phyloP scores from a whole-genome alignment of 2,329 filamentous ascomycete species.

The Aspergillus pseudonomiae region DNA sequence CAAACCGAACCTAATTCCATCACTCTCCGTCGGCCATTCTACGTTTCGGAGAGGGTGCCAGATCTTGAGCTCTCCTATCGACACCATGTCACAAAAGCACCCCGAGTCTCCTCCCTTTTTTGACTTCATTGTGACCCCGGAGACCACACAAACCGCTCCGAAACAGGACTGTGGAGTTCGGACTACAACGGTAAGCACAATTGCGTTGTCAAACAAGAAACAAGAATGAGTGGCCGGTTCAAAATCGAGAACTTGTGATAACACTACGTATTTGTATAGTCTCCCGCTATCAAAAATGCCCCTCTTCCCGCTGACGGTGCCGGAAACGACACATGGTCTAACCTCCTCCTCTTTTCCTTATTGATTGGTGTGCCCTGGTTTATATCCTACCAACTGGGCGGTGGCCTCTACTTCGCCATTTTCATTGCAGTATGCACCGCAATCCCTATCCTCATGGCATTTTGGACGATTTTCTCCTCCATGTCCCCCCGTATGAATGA shows the following conservation, averaged over 20 bases:
- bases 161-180: background rate
- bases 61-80: background rate
- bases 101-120: background rate
- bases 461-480: constrained; percentile 79
- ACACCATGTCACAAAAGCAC: background rate
- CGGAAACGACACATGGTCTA: constrained; percentile 85
- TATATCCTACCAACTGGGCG: constrained; percentile 78
- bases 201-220: background rate
- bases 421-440: constrained; percentile 81
- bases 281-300: constrained; percentile 87
- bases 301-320: constrained; percentile 88
- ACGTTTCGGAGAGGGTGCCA: background rate
- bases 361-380: constrained; percentile 75
- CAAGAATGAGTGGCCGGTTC: background rate
- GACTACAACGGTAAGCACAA: background rate
- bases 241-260: background rate
- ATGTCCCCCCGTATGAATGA: constrained; percentile 89
- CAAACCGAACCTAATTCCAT: background rate
- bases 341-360: constrained; percentile 71
- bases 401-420: constrained; percentile 82
- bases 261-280: constrained; percentile 55
- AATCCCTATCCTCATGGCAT: constrained; percentile 76
- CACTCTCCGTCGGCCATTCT: background rate
- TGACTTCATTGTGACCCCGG: background rate
- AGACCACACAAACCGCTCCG: background rate